These are phyloP conservation scores for Agaricus sinodeliciosus DNA, from an alignment of 768 basidiomycete species.

Conservation along the genomic window DNA sequence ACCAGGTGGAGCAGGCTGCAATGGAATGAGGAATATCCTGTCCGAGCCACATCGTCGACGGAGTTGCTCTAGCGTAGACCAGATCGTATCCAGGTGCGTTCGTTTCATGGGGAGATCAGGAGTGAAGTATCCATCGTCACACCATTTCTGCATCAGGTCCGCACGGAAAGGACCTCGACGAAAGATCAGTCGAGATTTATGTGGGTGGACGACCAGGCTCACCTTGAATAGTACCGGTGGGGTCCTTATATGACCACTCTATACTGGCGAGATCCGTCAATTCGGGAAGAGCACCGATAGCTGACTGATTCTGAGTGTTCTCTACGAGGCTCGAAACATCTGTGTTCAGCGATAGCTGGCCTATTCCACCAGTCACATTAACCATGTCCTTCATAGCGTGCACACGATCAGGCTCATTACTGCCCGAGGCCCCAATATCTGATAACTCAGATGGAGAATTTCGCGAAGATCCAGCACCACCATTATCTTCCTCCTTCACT, in stretches of 20 bases:
- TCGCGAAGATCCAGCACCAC: constrained; percentile 10
- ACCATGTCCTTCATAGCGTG: neutral
- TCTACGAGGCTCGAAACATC: constrained; percentile 3
- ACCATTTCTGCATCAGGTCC: constrained; percentile 92
- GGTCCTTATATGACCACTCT: constrained; percentile 92
- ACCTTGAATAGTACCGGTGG: constrained; percentile 91
- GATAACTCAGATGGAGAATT: constrained; percentile 4
- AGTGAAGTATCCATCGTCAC: constrained; percentile 83
- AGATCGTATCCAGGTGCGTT: constrained; percentile 59
- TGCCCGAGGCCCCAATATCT: neutral
- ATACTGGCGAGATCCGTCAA: constrained; percentile 50
- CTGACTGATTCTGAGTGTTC: constrained; percentile 3
- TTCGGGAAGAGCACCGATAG: constrained; percentile 35
- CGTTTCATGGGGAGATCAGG: constrained; percentile 81
- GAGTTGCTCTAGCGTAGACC: constrained; percentile 59
- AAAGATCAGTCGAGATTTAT: constrained; percentile 8
- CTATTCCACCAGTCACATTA: neutral
- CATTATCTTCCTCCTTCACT: constrained; percentile 43
- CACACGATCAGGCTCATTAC: constrained; percentile 1
- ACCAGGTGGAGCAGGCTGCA: constrained; percentile 45
- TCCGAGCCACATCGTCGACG: constrained; percentile 42
- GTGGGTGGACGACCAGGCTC: neutral
- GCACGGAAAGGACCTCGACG: constrained; percentile 80
- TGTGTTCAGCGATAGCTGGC: constrained; percentile 8
- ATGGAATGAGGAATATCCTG: constrained; percentile 58